Base-by-base conservation (phyloP, 805 yeast species). In the Clavispora asparagi region DNA sequence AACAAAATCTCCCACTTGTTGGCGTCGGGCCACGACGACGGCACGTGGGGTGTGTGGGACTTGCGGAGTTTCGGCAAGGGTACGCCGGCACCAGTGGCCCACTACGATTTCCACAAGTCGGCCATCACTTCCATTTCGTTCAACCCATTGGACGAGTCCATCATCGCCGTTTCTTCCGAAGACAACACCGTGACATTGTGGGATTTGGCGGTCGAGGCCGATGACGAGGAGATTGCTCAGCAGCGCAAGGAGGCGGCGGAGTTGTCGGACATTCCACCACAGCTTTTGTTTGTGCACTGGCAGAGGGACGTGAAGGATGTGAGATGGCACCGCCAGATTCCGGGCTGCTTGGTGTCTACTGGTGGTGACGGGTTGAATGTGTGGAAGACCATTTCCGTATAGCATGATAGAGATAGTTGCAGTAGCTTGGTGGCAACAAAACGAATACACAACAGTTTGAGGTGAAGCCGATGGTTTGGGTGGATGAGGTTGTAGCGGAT, bases 151-250 rank as follows among this genome's bases (percentile, higher is more conserved):
- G 99, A 94, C 64, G 99, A 94, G 68, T 88, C 97, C 0, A 89
- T 91, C 51, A 79, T 94, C 45, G 98, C 98, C 1, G 97, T 92
- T 14, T 90, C 95, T 3, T 87, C 96, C 1, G 98, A 91, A 63
- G 99, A 94, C 67, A 90, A 90, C 65, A 94, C 98, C 6, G 97
- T 94, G 8, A 90, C 97, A 1, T 72, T 94, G 54, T 94, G 99
- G 99, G 99, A 94, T 71, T 76, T 94, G 64, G 92, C 97, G 11
- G 99, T 94, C 13, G 99, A 94, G 71, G 98, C 98, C 4, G 99
- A 54, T 65, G 98, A 94, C 62, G 98, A 92, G 62, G 99, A 92
- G 68, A 86, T 92, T 54, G 82, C 87, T 47, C 86, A 85, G 60
- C 97, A 92, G 69, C 79, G 81, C 57, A 77, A 81, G 47, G 94